A percentile compares a stretch with the other conserved stretches of the same genome.
These are phyloP conservation scores for Boletellus emodensis DNA, from an alignment of 768 basidiomycete genomes.

Conservation along the genomic window DNA sequence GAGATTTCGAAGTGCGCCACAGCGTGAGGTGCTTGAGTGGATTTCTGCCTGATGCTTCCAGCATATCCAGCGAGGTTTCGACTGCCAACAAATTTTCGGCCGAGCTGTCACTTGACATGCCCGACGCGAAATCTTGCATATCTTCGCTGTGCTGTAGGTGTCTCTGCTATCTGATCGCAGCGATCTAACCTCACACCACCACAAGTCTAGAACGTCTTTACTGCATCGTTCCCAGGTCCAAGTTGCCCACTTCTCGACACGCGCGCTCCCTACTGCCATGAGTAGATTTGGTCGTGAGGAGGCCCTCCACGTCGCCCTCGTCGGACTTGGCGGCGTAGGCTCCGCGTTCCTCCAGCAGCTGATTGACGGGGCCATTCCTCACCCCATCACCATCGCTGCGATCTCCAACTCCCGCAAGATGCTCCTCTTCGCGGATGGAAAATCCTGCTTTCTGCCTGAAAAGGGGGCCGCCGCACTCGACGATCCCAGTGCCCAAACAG, in stretches of 20 bases:
- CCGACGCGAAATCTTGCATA: background rate
- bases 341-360: slow-evolving; percentile 83
- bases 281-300: slow-evolving; percentile 14
- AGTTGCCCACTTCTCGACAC: slow-evolving; percentile 2
- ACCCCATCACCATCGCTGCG: slow-evolving; percentile 62
- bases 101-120: slow-evolving; percentile 4
- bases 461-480: slow-evolving; percentile 49
- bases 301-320: slow-evolving; percentile 61
- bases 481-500: slow-evolving; percentile 29
- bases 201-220: background rate
- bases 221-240: background rate
- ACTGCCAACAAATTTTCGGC: slow-evolving; percentile 3
- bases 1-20: background rate
- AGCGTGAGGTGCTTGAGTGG: background rate
- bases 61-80: background rate
- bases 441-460: slow-evolving; percentile 37
- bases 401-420: slow-evolving; percentile 64
- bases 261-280: slow-evolving; percentile 9
- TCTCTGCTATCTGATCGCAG: slow-evolving; percentile 4
- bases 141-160: slow-evolving; percentile 2
- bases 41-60: background rate
- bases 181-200: slow-evolving; percentile 6
- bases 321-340: slow-evolving; percentile 94
- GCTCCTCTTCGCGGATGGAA: slow-evolving; percentile 48
- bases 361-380: slow-evolving; percentile 46